These are phyloP conservation scores for Sclerotinia trifoliorum DNA, from an alignment of 2,329 filamentous ascomycete genomes.

Conservation along the genomic window DNA sequence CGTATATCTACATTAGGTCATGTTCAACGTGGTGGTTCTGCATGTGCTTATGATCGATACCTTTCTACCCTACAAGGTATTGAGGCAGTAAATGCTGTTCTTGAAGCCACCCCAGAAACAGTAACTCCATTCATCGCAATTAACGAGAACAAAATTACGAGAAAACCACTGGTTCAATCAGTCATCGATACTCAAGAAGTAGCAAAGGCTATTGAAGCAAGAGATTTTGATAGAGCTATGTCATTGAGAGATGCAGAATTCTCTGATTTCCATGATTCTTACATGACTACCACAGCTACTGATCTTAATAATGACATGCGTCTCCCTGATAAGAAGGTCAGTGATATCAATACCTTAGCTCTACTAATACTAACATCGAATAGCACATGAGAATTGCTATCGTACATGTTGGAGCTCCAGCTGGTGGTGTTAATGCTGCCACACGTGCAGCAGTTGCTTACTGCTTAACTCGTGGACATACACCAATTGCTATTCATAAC, in stretches of 20 bases:
- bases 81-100: constrained; percentile 86
- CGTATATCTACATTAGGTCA: constrained; percentile 93
- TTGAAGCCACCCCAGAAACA: constrained; percentile 84
- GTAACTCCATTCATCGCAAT: constrained; percentile 95
- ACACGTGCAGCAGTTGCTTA: constrained; percentile 91
- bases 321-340: constrained; percentile 68
- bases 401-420: constrained; percentile 93
- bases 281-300: constrained; percentile 85
- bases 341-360: constrained; percentile 33
- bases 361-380: constrained; percentile 36
- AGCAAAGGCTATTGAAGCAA: constrained; percentile 74
- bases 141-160: constrained; percentile 95
- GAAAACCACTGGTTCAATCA: constrained; percentile 84
- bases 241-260: constrained; percentile 88
- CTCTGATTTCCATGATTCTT: constrained; percentile 85
- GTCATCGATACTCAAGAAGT: constrained; percentile 85
- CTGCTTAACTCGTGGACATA: constrained; percentile 88
- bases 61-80: constrained; percentile 90
- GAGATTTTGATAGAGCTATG: constrained; percentile 89
- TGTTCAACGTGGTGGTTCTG: constrained; percentile 91
- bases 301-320: constrained; percentile 64
- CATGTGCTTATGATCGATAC: constrained; percentile 93
- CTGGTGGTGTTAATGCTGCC: constrained; percentile 97
- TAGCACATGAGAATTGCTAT: constrained; percentile 91
- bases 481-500: constrained; percentile 89